phyloP scores from a whole-genome alignment of 768 basidiomycete genomes.

The Amanita fuliginea region DNA sequence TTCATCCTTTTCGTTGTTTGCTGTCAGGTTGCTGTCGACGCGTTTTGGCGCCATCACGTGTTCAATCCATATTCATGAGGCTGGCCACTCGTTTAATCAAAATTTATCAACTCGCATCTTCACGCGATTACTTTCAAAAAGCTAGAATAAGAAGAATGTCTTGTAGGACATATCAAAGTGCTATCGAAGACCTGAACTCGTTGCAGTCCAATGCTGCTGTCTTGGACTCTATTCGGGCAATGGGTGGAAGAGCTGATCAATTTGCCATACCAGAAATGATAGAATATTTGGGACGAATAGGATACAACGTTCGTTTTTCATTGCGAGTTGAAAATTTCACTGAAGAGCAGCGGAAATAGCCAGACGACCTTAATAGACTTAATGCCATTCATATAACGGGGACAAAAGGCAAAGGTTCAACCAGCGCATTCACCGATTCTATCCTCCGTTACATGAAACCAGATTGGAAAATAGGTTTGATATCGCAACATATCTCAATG shows the following conservation, averaged over 20 bases:
- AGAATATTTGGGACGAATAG: slow-evolving; percentile 80
- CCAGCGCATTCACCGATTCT: slow-evolving; percentile 86
- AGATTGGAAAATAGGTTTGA: slow-evolving; percentile 67
- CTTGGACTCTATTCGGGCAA: slow-evolving; percentile 71
- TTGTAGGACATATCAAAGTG: slow-evolving; percentile 58
- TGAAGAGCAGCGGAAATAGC: slow-evolving; percentile 30
- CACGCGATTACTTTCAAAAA: neutral
- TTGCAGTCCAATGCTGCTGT: slow-evolving; percentile 92
- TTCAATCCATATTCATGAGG: neutral
- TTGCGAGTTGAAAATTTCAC: neutral
- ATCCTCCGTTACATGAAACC: slow-evolving; percentile 71
- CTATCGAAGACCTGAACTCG: slow-evolving; percentile 62
- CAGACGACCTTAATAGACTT: slow-evolving; percentile 71
- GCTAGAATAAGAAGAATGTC: slow-evolving; percentile 35
- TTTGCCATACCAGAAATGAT: slow-evolving; percentile 82
- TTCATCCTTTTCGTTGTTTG: neutral
- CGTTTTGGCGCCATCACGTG: neutral
- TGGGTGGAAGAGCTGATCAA: slow-evolving; percentile 47
- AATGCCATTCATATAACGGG: slow-evolving; percentile 97
- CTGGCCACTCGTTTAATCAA: slow-evolving; percentile 11
- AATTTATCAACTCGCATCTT: slow-evolving; percentile 16
- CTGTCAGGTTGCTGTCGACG: neutral
- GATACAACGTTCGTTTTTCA: slow-evolving; percentile 55
- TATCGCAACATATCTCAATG: neutral
- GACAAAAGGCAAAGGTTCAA: slow-evolving; percentile 97